Evolutionary conservation across 768 basidiomycete species (phyloP).

Genomic region (Tricholoma hemisulphureum): DNA sequence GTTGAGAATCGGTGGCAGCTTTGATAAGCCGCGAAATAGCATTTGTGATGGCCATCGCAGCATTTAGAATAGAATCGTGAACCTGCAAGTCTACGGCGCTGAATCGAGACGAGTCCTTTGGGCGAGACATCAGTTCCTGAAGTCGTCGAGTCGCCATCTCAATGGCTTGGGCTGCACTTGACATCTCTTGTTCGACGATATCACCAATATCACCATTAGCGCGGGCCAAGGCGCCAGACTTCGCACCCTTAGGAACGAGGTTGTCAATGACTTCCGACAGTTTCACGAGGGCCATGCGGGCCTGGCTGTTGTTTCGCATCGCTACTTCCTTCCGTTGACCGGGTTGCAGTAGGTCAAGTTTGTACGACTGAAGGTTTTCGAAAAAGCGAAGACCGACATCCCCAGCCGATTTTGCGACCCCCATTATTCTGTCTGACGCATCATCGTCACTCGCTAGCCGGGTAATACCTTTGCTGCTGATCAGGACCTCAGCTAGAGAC

Average conservation of each 20-base stretch:
- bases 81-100: conserved; percentile 93
- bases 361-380: conserved; percentile 94
- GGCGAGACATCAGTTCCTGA: conserved; percentile 88
- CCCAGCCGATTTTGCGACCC: conserved; percentile 80
- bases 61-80: conserved; percentile 93
- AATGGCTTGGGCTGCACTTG: conserved; percentile 88
- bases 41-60: conserved; percentile 92
- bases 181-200: conserved; percentile 96
- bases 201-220: conserved; percentile 94
- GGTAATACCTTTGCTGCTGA: conserved; percentile 94
- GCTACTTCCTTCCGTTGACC: conserved; percentile 81
- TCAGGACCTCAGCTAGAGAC: conserved; percentile 84
- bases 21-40: conserved; percentile 94
- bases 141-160: conserved; percentile 88
- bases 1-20: conserved; percentile 96
- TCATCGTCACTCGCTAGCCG: conserved; percentile 90
- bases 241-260: conserved; percentile 81
- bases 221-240: conserved; percentile 63
- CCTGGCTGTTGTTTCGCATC: conserved; percentile 85
- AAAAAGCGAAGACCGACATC: conserved; percentile 90
- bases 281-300: conserved; percentile 76
- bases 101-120: conserved; percentile 83
- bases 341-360: conserved; percentile 77
- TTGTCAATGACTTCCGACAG: conserved; percentile 86
- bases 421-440: conserved; percentile 85